Percentiles rank a stretch among this genome's conserved stretches.
phyloP scores from a whole-genome alignment of 139 green algal genomes.

The Chlamydomonas urium region DNA sequence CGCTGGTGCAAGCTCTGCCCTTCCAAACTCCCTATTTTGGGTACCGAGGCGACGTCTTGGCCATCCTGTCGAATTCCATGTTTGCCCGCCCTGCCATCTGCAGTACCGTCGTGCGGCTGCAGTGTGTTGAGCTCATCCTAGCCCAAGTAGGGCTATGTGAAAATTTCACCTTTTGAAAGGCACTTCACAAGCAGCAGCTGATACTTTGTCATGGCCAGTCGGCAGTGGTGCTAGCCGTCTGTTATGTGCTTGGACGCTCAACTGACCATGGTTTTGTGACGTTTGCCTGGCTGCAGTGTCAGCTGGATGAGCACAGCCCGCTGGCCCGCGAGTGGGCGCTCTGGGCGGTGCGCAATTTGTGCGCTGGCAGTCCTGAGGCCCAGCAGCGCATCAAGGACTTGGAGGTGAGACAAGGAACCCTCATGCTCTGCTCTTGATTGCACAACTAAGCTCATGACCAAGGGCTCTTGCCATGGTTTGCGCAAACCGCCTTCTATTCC shows the following conservation, averaged over 20 bases:
- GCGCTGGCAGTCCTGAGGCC: constrained; percentile 56
- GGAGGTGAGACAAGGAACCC: constrained; percentile 10
- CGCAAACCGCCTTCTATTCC: no score
- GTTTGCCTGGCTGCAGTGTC: constrained; percentile 22
- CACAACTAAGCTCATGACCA: no score
- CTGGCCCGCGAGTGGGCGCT: constrained; percentile 85
- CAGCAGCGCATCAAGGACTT: constrained; percentile 14
- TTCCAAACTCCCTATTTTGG: constrained; percentile 49
- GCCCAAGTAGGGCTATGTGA: constrained; percentile 36
- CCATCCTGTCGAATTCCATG: constrained; percentile 60
- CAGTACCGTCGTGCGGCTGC: not conserved
- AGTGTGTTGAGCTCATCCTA: constrained; percentile 63
- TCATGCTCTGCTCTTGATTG: no score
- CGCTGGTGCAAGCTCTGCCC: not conserved
- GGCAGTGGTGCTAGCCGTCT: not conserved
- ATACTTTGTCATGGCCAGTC: not conserved
- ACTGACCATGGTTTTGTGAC: not conserved
- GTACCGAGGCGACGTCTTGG: constrained; percentile 69
- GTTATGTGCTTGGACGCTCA: not conserved
- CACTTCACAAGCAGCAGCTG: not conserved
- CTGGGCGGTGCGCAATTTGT: constrained; percentile 87
- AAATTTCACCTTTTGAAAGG: constrained; percentile 4
- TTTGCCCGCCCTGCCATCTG: constrained; percentile 27
- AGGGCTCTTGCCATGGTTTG: no score
- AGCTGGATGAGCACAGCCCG: constrained; percentile 60